Base-by-base conservation (phyloP, 768 basidiomycete species). In the Tephrocybe sp. region DNA sequence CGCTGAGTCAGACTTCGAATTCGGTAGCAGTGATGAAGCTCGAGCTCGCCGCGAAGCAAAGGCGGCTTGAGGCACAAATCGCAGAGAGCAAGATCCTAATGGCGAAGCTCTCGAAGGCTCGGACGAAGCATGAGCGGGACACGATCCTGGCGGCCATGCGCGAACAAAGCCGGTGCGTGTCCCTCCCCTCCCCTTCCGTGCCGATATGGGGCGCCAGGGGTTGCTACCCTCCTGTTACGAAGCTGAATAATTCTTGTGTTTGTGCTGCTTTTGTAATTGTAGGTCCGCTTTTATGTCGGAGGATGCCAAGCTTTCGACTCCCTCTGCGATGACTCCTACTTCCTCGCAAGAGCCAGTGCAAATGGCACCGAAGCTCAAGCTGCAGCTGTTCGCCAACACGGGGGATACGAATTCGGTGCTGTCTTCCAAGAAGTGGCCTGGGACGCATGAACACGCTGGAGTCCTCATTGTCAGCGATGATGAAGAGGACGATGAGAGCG, bases 141-240 rank as follows among this genome's bases (percentile, higher is more conserved):
- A 55, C 50, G 8, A 68, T 84, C 4, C 56, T 79, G 62, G 64
- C 59, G 8, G 58, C 71, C 18, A 73, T 84, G 71, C 73, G 76
- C 39, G 75, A 80, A 64, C 72, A 71, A 57, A 76, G 68, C 56
- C 74, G 80, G 83, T 85, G 73, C 69, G 81, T 80, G 33, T 32
- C 45, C 38, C 26, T 50, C 34, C 52, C 33, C 38, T 41, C 25
- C n/a, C 40, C 20, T 49, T 41, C 38, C 23, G 40, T 42, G 39
- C 44, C 15, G 43, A 18, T 25, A 42, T 48, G 50, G 46, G 40
- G 28, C 42, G 48, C 53, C 44, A 30, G 47, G 58, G 58, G 45
- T 41, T 34, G 37, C 25, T 28, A 26, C 45, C 17, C 30, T 41
- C 43, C 45, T 17, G 10, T 18, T 26, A 28, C 42, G 45, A 47